phyloP scores from a whole-genome alignment of 2,329 filamentous ascomycete species.

The Penicillium aurantiogriseum region DNA sequence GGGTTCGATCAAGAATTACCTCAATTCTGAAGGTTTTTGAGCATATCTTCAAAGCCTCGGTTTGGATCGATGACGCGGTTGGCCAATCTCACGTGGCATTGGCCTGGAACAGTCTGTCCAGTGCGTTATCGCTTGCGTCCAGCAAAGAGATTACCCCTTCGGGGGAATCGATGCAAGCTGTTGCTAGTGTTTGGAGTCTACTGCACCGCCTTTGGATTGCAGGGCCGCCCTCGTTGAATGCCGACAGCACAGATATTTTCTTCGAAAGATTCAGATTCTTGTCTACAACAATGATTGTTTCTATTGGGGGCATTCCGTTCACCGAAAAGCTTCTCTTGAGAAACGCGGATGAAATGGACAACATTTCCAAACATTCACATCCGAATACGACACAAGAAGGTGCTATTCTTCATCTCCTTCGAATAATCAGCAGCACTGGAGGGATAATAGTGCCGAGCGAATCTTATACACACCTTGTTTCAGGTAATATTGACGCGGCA shows the following conservation, averaged over 20 bases:
- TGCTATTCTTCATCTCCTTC: slow-evolving; percentile 42
- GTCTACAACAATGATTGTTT: slow-evolving; percentile 50
- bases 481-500: slow-evolving; percentile 33
- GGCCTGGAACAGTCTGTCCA: slow-evolving; percentile 61
- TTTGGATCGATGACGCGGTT: slow-evolving; percentile 49
- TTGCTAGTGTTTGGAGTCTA: slow-evolving; percentile 68
- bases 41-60: slow-evolving; percentile 50
- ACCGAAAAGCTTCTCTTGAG: slow-evolving; percentile 50
- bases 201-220: slow-evolving; percentile 67
- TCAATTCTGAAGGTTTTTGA: slow-evolving; percentile 64
- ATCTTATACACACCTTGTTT: slow-evolving; percentile 32
- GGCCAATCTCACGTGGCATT: slow-evolving; percentile 51
- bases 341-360: slow-evolving; percentile 54
- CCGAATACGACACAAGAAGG: slow-evolving; percentile 32
- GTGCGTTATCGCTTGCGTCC: slow-evolving; percentile 58
- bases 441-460: slow-evolving; percentile 19
- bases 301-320: slow-evolving; percentile 51
- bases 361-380: slow-evolving; percentile 35
- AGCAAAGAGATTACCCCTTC: slow-evolving; percentile 90
- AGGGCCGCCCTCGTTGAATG: slow-evolving; percentile 46
- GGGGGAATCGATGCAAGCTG: slow-evolving; percentile 74
- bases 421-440: slow-evolving; percentile 30
- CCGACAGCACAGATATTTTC: slow-evolving; percentile 38
- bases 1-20: slow-evolving; percentile 71
- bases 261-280: slow-evolving; percentile 53